Evolutionary conservation across 2,329 filamentous ascomycete genomes (phyloP).

Genomic region (Xylaria sp.): DNA sequence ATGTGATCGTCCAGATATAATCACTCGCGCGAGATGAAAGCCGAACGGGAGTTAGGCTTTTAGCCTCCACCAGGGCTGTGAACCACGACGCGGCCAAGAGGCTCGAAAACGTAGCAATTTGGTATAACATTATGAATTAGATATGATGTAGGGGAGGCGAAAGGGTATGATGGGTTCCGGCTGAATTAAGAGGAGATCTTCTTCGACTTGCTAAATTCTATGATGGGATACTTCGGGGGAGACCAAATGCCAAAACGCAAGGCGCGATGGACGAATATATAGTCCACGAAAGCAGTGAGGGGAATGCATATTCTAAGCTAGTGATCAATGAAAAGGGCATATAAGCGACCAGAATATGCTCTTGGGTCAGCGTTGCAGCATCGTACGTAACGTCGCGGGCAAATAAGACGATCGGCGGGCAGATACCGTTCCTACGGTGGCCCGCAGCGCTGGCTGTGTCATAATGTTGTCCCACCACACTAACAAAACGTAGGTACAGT

Average conservation of each 20-base stretch:
- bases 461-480: no score
- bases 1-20: slow-evolving; percentile 28
- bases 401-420: slow-evolving; percentile 14
- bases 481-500: no score
- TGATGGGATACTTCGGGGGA: not conserved
- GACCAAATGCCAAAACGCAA: not conserved
- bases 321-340: not conserved
- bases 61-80: slow-evolving; percentile 2
- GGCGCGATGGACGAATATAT: not conserved
- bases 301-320: not conserved
- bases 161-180: not conserved
- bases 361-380: slow-evolving; percentile 12
- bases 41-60: not conserved
- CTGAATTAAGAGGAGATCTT: not conserved
- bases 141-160: not conserved
- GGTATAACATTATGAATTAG: slow-evolving; percentile 13
- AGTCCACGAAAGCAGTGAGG: not conserved
- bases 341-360: slow-evolving; percentile 10
- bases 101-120: slow-evolving; percentile 3
- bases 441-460: no score
- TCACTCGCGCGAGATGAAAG: slow-evolving; percentile 15
- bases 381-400: slow-evolving; percentile 17
- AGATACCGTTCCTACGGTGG: no score
- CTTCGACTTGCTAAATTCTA: not conserved
- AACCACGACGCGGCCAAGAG: slow-evolving; percentile 13